phyloP scores from a whole-genome alignment of 176 grass and related monocot species.

The Avena sativa region DNA sequence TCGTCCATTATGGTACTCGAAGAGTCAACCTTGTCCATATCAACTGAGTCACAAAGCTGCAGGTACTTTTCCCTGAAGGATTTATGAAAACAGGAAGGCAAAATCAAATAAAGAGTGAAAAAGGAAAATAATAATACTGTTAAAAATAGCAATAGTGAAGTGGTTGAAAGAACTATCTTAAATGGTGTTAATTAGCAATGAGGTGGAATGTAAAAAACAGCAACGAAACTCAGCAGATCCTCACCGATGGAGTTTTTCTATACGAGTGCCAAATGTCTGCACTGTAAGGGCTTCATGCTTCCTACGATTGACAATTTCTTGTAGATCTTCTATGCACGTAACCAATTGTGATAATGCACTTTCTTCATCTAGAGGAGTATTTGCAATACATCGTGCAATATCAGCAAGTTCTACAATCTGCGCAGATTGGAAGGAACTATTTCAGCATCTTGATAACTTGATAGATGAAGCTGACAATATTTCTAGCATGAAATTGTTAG shows the following conservation, averaged over 20 bases:
- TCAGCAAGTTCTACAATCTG: slow-evolving; percentile 98
- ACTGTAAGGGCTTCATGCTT: slow-evolving; percentile 94
- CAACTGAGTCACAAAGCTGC: slow-evolving; percentile 94
- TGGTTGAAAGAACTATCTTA: not conserved
- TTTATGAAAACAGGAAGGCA: slow-evolving; percentile 39
- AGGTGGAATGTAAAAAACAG: slow-evolving; percentile 18
- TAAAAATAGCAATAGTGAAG: slow-evolving; percentile 25
- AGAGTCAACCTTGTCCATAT: slow-evolving; percentile 92
- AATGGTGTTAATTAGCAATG: slow-evolving; percentile 13
- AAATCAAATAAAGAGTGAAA: slow-evolving; percentile 35
- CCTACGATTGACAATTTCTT: slow-evolving; percentile 92
- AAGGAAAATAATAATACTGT: slow-evolving; percentile 32
- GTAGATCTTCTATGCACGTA: slow-evolving; percentile 97
- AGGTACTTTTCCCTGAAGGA: slow-evolving; percentile 91
- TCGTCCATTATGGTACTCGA: slow-evolving; percentile 95
- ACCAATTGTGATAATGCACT: slow-evolving; percentile 82
- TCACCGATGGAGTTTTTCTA: slow-evolving; percentile 98
- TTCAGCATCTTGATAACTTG: slow-evolving; percentile 22
- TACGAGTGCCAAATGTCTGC: slow-evolving; percentile 97
- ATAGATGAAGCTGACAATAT: slow-evolving; percentile 10
- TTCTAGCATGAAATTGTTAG: slow-evolving; percentile 16
- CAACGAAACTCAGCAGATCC: slow-evolving; percentile 28
- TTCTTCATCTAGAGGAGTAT: slow-evolving; percentile 90
- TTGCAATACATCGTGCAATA: slow-evolving; percentile 96
- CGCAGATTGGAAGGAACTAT: slow-evolving; percentile 42